Conservation (phyloP, 2,329 filamentous ascomycete species). For the Ilyonectria sp. region DNA sequence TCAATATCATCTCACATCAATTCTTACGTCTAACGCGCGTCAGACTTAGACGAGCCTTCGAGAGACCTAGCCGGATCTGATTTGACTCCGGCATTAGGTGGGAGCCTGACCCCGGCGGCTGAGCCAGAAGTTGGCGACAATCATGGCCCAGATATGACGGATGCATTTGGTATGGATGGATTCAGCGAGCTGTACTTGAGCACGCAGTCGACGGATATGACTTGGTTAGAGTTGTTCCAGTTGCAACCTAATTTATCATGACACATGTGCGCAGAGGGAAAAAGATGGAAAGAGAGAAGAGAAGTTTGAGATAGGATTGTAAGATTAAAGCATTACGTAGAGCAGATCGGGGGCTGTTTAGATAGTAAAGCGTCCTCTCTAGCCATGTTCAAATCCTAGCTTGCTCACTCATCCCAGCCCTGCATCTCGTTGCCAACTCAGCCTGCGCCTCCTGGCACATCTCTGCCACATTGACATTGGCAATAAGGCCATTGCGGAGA, state of each 20-base stretch:
- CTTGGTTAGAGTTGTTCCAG: conserved; percentile 13
- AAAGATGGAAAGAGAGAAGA: background rate
- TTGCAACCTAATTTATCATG: conserved; percentile 11
- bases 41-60: background rate
- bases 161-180: conserved; percentile 4
- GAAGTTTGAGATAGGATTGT: no score
- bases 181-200: conserved; percentile 9
- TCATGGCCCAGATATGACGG: background rate
- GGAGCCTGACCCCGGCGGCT: background rate
- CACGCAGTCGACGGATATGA: conserved; percentile 5
- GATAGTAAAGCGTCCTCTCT: no score
- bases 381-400: background rate
- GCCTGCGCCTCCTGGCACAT: conserved; percentile 21
- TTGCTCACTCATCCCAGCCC: background rate
- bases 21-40: background rate
- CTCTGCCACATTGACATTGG: conserved; percentile 20
- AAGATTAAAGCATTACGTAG: no score
- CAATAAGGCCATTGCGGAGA: conserved; percentile 23
- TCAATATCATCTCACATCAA: background rate
- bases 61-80: background rate
- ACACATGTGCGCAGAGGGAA: background rate
- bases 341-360: no score
- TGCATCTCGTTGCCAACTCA: conserved; percentile 4
- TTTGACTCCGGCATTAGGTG: background rate
- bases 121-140: background rate